These are phyloP conservation scores for Bolboschoenoplectus hybrid DNA, from an alignment of 202 grass and related monocot genomes.

Conservation along the genomic window DNA sequence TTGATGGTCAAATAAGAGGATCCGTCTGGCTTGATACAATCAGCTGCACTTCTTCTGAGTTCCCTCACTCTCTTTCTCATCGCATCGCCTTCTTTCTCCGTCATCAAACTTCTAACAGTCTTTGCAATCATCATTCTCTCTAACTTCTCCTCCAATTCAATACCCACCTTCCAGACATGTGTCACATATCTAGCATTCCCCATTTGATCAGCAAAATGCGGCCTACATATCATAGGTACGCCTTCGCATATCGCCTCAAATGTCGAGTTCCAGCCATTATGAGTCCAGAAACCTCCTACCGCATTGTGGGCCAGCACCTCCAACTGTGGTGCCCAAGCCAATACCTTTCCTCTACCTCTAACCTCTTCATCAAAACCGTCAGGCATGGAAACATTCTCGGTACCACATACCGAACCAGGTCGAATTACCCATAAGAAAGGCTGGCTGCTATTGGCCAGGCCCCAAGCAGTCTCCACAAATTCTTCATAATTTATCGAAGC, in stretches of 20 bases:
- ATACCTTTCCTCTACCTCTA: slow-evolving; percentile 39
- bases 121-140: slow-evolving; percentile 39
- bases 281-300: slow-evolving; percentile 60
- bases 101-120: slow-evolving; percentile 44
- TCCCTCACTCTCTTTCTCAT: slow-evolving; percentile 47
- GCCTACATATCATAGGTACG: slow-evolving; percentile 67
- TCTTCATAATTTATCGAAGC: slow-evolving; percentile 43
- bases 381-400: not conserved
- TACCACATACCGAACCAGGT: slow-evolving; percentile 16
- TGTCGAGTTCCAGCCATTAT: slow-evolving; percentile 69
- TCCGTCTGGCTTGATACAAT: slow-evolving; percentile 34
- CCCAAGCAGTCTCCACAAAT: slow-evolving; percentile 58
- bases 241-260: slow-evolving; percentile 61
- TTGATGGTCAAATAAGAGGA: slow-evolving; percentile 39
- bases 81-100: slow-evolving; percentile 29
- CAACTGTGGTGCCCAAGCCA: slow-evolving; percentile 62
- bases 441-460: slow-evolving; percentile 48
- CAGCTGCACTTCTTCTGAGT: not conserved
- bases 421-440: slow-evolving; percentile 75
- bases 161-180: slow-evolving; percentile 52
- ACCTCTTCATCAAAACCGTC: slow-evolving; percentile 43
- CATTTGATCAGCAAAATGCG: slow-evolving; percentile 57
- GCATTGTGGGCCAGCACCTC: slow-evolving; percentile 52
- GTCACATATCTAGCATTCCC: slow-evolving; percentile 60
- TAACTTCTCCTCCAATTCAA: slow-evolving; percentile 48